Conservation (phyloP, 108 stramenopile species). For the Mediolabrus comicus region DNA sequence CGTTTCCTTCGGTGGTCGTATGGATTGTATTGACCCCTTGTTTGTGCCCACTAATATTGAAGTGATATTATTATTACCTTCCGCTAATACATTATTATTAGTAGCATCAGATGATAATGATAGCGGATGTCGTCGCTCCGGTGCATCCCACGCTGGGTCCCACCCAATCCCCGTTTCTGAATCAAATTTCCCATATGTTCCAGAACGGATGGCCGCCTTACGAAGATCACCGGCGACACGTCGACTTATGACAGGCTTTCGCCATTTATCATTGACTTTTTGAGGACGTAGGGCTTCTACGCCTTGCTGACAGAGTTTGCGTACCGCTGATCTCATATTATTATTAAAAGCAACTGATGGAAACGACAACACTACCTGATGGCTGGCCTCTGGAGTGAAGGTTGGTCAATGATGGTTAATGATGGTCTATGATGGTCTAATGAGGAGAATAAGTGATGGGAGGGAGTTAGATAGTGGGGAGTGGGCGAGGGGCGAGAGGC, state of each 20-base stretch:
- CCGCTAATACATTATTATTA: not conserved
- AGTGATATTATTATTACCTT: too few relatives aligned
- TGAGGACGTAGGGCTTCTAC: slow-evolving; percentile 72
- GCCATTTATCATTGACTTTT: slow-evolving; percentile 59
- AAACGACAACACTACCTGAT: too few relatives aligned
- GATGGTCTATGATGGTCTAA: too few relatives aligned
- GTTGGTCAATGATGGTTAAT: too few relatives aligned
- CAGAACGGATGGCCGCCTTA: slow-evolving; percentile 60
- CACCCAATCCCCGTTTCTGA: slow-evolving; percentile 61
- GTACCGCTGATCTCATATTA: slow-evolving; percentile 69
- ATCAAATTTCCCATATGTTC: slow-evolving; percentile 77
- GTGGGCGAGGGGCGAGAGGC: too few relatives aligned
- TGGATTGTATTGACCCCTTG: slow-evolving; percentile 27
- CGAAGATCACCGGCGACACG: slow-evolving; percentile 74
- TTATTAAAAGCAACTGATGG: not conserved
- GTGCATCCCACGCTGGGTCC: slow-evolving; percentile 78
- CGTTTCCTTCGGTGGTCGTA: slow-evolving; percentile 66
- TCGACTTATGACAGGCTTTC: slow-evolving; percentile 52
- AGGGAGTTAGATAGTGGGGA: too few relatives aligned
- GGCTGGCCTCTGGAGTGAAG: too few relatives aligned
- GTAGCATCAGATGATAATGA: not conserved
- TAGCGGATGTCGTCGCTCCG: not conserved
- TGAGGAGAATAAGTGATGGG: too few relatives aligned
- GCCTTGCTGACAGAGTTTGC: slow-evolving; percentile 64
- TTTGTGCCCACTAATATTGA: slow-evolving; percentile 10